Evolutionary conservation across 108 stramenopile genomes (phyloP).

Genomic region (Nitzschia palea): DNA sequence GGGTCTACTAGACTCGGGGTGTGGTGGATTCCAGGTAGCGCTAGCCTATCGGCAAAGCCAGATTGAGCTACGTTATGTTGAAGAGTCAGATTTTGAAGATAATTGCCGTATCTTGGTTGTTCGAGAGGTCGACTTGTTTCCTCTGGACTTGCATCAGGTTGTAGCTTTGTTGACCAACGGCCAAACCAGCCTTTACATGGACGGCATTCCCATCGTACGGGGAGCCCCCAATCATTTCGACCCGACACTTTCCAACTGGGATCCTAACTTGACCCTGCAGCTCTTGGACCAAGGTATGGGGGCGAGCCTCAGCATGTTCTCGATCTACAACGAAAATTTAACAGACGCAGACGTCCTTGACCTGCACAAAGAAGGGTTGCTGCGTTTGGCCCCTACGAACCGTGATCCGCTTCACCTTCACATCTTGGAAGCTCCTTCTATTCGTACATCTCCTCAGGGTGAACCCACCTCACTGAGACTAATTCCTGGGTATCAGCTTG

Average conservation of each 20-base stretch:
- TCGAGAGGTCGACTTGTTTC: neutral
- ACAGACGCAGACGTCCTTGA: neutral
- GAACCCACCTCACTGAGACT: too few relatives aligned
- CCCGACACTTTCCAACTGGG: neutral
- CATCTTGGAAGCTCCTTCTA: too few relatives aligned
- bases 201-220: slow-evolving; percentile 3
- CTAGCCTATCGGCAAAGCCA: neutral
- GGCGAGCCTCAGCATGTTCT: neutral
- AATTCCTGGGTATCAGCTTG: too few relatives aligned
- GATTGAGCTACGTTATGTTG: slow-evolving; percentile 17
- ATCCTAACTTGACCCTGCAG: neutral
- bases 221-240: slow-evolving; percentile 12
- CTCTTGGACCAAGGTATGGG: slow-evolving; percentile 6
- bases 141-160: neutral
- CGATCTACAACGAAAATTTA: slow-evolving; percentile 7
- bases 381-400: neutral
- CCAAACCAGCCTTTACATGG: slow-evolving; percentile 3
- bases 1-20: too few relatives aligned
- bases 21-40: neutral
- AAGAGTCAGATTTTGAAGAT: neutral
- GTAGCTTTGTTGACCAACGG: neutral
- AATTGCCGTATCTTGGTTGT: slow-evolving; percentile 4
- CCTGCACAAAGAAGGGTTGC: neutral
- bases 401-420: neutral
- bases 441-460: too few relatives aligned